These are phyloP conservation scores for Pseudocercospora ulei DNA, from an alignment of 2,329 filamentous ascomycete genomes.

Conservation along the genomic window DNA sequence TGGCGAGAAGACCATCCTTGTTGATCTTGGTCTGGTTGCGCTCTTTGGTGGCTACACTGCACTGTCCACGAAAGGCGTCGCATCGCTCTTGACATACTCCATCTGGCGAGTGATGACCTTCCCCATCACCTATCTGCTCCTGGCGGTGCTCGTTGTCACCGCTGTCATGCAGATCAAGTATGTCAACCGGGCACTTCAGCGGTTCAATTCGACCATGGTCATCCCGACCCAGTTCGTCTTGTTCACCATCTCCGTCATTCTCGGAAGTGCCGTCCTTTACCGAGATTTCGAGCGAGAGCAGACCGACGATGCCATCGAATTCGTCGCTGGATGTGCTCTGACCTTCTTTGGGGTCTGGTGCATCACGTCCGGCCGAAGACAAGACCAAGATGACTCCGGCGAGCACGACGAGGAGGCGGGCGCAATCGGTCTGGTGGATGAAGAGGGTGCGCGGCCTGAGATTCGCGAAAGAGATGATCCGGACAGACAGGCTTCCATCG, in stretches of 20 bases:
- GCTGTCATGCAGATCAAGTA: conserved; percentile 97
- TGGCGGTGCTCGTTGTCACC: conserved; percentile 67
- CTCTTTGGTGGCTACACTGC: conserved; percentile 98
- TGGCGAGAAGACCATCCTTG: conserved; percentile 75
- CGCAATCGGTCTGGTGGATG: conserved; percentile 37
- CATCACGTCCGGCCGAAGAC: conserved; percentile 72
- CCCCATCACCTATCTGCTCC: conserved; percentile 79
- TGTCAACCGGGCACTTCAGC: conserved; percentile 78
- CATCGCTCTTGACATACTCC: conserved; percentile 85
- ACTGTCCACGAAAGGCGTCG: conserved; percentile 89
- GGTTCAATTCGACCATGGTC: conserved; percentile 94
- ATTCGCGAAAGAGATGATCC: conserved; percentile 23
- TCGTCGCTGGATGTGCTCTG: conserved; percentile 77
- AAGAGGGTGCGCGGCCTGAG: conserved; percentile 31
- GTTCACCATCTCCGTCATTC: conserved; percentile 90
- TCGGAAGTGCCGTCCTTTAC: conserved; percentile 86
- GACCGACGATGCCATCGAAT: conserved; percentile 64
- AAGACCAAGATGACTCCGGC: conserved; percentile 46
- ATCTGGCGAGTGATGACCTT: conserved; percentile 83
- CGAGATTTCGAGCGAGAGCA: conserved; percentile 85
- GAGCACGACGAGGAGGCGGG: conserved; percentile 35
- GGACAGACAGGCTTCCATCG: conserved; percentile 13
- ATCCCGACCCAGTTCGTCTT: conserved; percentile 96
- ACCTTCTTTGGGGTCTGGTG: conserved; percentile 97
- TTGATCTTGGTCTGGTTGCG: conserved; percentile 86